Evolutionary conservation across 768 basidiomycete species (phyloP).

Genomic region (Mycena latifolia): DNA sequence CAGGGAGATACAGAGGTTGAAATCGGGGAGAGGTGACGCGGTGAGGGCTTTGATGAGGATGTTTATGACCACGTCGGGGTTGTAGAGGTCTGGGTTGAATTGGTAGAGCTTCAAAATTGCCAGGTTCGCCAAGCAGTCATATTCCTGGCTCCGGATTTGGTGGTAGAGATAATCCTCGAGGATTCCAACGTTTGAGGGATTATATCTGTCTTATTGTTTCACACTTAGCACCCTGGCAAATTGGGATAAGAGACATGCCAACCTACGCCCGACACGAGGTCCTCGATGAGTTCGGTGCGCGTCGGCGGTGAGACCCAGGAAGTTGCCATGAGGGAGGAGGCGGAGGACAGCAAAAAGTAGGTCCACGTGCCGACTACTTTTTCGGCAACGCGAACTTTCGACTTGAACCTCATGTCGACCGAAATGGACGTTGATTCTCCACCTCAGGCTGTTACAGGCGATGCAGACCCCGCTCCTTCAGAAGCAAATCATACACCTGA

Average conservation of each 20-base stretch:
- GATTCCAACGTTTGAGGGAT: conserved; percentile 92
- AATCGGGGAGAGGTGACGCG: conserved; percentile 90
- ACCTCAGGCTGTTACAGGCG: neutral
- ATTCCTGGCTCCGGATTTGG: conserved; percentile 91
- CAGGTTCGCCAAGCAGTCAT: conserved; percentile 97
- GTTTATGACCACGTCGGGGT: conserved; percentile 93
- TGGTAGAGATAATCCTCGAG: conserved; percentile 98
- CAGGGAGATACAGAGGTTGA: conserved; percentile 94
- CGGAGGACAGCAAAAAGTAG: neutral
- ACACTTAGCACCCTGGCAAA: neutral
- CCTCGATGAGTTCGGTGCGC: conserved; percentile 89
- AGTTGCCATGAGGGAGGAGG: conserved; percentile 56
- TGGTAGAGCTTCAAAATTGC: conserved; percentile 67
- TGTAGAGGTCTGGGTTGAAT: conserved; percentile 94
- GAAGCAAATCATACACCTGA: neutral
- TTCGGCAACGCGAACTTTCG: neutral
- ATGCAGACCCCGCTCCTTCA: neutral
- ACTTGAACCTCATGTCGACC: conserved; percentile 1
- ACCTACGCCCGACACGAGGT: conserved; percentile 93
- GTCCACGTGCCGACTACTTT: neutral
- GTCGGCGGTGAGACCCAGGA: conserved; percentile 83
- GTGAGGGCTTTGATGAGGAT: conserved; percentile 94
- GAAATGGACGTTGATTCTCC: conserved; percentile 31
- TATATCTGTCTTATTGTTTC: conserved; percentile 85
- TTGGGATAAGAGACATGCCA: conserved; percentile 43